Evolutionary conservation across 1,139 yeast genomes (phyloP), one percentile per base, ranked within the genome.

Genomic region (Geotrichum histeridarum): DNA sequence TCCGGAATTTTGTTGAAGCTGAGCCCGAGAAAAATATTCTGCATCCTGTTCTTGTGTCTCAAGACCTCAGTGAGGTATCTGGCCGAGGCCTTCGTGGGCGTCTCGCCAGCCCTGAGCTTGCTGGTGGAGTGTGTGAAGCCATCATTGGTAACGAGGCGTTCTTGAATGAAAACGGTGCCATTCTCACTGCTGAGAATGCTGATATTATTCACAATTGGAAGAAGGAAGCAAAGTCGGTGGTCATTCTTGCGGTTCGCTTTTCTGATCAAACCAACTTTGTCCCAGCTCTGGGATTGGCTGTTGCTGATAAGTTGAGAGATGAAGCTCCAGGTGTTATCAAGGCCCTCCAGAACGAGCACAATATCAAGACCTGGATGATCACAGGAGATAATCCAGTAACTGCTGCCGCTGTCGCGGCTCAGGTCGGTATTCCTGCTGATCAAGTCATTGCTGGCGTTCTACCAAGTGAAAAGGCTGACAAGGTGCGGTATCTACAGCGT

Each of bases 391-490:
- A 85, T 63, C 73, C 67, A 47, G 65, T 75, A 14, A 85, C 94
- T 0, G 94, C 94, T 0, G 73, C 74, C 42, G 83, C 88, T 0
- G 82, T 86, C 35, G 94, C 86, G 0, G 63, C 66, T 7, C 85
- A 83, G 61, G 73, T 86, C 35, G 86, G 87, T 0, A 83, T 86
- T 30, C 63, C 70, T 0, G 62, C 65, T 2, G 73, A 73, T 2
- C 74, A 80, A 54, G 83, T 86, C n/a, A 74, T 85, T 46, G 84
- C 90, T 27, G 88, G 82, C 49, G 93, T 86, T 6, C 70, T 86
- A 41, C 94, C 94, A 0, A 80, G 81, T 53, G 87, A 83, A 56
- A 86, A 86, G 67, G 84, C 87, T 27, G 77, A 74, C 11, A 78
- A 79, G 62, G 73, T 86, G 41, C 73, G 77, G 60, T 72, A 76